Conservation (phyloP, 176 grass and related monocot genomes). For the Chloris gayana region DNA sequence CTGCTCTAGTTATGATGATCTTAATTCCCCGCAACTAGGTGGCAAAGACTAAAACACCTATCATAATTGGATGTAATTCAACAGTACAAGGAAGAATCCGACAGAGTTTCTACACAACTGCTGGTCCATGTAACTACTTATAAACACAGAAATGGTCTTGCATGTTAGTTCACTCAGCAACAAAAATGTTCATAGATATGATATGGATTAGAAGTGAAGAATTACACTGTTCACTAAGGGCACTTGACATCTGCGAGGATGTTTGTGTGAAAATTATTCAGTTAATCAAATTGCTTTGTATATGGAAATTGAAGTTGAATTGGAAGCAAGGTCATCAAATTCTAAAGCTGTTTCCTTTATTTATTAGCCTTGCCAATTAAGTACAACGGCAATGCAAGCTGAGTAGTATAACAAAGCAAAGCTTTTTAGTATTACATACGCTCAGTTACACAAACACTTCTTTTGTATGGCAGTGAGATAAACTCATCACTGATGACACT, state of each 20-base stretch:
- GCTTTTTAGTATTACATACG: neutral
- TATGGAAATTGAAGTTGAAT: neutral
- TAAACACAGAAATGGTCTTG: neutral
- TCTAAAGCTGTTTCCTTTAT: constrained; percentile 38
- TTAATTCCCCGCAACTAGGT: neutral
- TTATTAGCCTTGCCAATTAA: constrained; percentile 25
- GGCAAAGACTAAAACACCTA: neutral
- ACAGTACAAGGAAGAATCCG: neutral
- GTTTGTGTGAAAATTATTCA: neutral
- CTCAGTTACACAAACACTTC: neutral
- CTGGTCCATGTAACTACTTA: neutral
- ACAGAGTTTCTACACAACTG: neutral
- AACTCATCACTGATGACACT: neutral
- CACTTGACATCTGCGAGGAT: neutral
- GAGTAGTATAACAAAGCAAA: neutral
- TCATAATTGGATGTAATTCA: neutral
- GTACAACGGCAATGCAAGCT: neutral
- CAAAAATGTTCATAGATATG: neutral
- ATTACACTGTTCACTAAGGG: neutral
- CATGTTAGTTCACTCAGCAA: neutral
- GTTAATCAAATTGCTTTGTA: neutral
- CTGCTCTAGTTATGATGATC: neutral
- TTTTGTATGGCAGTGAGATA: neutral
- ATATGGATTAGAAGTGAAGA: neutral
- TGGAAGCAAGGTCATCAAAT: neutral